phyloP scores from a whole-genome alignment of 116 monocot species.

The Iris pallida region DNA sequence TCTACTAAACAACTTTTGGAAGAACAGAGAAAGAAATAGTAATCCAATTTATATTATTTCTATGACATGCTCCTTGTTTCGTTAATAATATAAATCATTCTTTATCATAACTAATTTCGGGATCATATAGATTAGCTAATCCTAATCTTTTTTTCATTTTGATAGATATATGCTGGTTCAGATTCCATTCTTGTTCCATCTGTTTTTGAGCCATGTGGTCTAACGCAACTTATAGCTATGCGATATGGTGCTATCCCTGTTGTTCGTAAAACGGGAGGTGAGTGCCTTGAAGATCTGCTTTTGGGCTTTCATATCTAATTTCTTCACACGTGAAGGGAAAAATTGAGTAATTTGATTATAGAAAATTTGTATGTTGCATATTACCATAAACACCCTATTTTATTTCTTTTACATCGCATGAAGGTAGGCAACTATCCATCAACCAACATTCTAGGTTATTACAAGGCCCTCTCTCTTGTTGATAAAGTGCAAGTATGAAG shows the following conservation, averaged over 20 bases:
- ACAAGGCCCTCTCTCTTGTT: no score
- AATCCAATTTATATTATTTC: no score
- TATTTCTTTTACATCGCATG: not conserved
- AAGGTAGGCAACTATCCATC: no score
- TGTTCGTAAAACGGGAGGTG: slow-evolving; percentile 98
- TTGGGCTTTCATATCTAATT: not conserved
- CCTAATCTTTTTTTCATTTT: slow-evolving; percentile 10
- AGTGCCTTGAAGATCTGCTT: not conserved
- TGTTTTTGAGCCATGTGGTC: slow-evolving; percentile 93
- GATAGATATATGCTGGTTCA: slow-evolving; percentile 92
- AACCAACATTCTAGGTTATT: no score
- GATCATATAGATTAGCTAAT: not conserved
- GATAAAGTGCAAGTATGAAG: no score
- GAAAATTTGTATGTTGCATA: not conserved
- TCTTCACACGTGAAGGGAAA: not conserved
- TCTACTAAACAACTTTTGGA: no score
- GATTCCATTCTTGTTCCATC: slow-evolving; percentile 98
- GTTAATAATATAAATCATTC: no score
- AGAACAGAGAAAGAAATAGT: no score
- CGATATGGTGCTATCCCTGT: slow-evolving; percentile 96
- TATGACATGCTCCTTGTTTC: no score
- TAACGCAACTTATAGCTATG: slow-evolving; percentile 95
- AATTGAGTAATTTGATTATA: not conserved
- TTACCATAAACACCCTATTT: not conserved
- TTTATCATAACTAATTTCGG: no score